A percentile compares a stretch with the other conserved stretches of the same genome.
These are phyloP conservation scores for Selenicereus undatus DNA, from an alignment of 148 eudicot genomes.

Conservation along the genomic window DNA sequence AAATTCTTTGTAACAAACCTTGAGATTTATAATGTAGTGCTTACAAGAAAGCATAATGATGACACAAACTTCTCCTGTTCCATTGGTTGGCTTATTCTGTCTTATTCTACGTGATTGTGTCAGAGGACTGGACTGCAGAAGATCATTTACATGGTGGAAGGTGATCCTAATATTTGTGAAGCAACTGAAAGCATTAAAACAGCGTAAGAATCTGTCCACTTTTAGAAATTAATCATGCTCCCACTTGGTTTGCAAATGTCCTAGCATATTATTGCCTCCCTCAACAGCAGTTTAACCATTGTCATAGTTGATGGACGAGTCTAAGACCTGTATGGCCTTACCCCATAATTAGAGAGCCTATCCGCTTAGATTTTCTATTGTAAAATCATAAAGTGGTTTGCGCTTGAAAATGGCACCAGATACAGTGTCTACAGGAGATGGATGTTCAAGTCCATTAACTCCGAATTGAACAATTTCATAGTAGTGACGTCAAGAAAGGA, in stretches of 20 bases:
- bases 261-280: slow-evolving; percentile 3
- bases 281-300: background rate
- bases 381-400: no score
- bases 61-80: background rate
- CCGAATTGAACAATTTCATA: no score
- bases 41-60: slow-evolving; percentile 3
- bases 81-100: background rate
- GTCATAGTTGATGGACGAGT: no score
- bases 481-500: no score
- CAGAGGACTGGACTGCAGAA: slow-evolving; percentile 94
- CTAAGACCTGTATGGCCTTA: no score
- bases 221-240: background rate
- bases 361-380: no score
- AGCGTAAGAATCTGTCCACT: slow-evolving; percentile 53
- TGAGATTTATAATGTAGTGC: background rate
- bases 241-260: background rate
- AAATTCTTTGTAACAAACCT: background rate
- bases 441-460: no score
- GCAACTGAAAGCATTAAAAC: slow-evolving; percentile 96
- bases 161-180: slow-evolving; percentile 83
- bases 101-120: slow-evolving; percentile 9
- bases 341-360: no score
- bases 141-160: slow-evolving; percentile 92
- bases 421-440: no score
- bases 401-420: no score